Evolutionary conservation across 257 asterid species (phyloP), one percentile per base, ranked within the genome.

Genomic region (Scutellaria baicalensis): DNA sequence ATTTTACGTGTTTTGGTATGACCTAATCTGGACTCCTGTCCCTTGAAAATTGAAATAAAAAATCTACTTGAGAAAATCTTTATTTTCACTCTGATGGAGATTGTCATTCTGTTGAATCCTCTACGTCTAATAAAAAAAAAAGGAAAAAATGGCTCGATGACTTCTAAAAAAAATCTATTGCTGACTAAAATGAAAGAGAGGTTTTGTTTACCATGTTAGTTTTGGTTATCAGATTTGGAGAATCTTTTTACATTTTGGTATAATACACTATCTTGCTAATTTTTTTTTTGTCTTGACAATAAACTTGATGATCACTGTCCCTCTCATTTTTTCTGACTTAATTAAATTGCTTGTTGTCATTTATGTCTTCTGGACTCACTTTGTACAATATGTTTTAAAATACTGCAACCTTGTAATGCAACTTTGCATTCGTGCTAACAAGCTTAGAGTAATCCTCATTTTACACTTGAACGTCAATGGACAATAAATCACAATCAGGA

Each of bases 1-100:
- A 68, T 82, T 85, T 77, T 76, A 64, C 76, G 47, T 52, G 36
- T 83, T 65, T 74, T 50, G 74, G 62, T 49, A 72, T 68, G 75
- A 21, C 27, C 72, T 36, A 65, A 65, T 40, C 75, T 64, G 42
- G 35, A 39, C 47, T 12, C 17, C 21, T 49, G 33, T 61, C 42
- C 44, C 8, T 49, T 66, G 33, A 6, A 63, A 40, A n/a, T n/a
- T n/a, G n/a, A n/a, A n/a, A n/a, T n/a, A n/a, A 43, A 59, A 63
- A 48, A 40, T 39, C 51, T 11, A 57, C 43, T 51, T 17, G 14
- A 47, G 17, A 63, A 55, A 72, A 14, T 23, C 36, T 44, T 39
- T 38, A 57, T 36, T 51, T 35, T 59, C 16, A 42, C 21, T 16
- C 47, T 52, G 33, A 16, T 59, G 20, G 43, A 17, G 57, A 52